A percentile compares a stretch with the other conserved stretches of the same genome.
phyloP scores from a whole-genome alignment of 1,139 yeast species.

The Yamadazyma friedrichii region DNA sequence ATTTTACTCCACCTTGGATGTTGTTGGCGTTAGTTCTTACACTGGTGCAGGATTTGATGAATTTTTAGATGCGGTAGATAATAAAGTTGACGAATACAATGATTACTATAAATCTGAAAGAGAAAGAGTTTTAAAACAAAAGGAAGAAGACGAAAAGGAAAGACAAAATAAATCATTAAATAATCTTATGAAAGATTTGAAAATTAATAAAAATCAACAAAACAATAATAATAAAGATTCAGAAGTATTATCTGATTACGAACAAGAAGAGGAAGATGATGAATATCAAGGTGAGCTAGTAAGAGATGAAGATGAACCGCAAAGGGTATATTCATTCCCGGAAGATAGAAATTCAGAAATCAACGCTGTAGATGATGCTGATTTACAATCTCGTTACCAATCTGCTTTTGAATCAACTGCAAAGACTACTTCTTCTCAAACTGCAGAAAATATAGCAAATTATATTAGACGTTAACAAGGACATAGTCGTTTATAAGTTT shows the following conservation, averaged over 20 bases:
- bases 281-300: constrained; percentile 63
- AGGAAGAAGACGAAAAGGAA: constrained; percentile 71
- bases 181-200: constrained; percentile 80
- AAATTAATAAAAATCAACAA: constrained; percentile 41
- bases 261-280: constrained; percentile 45
- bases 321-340: constrained; percentile 74
- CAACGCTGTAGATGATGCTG: constrained; percentile 40
- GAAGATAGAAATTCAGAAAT: constrained; percentile 69
- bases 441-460: constrained; percentile 70
- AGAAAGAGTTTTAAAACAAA: constrained; percentile 73
- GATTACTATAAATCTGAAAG: constrained; percentile 83
- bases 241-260: constrained; percentile 72
- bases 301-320: constrained; percentile 63
- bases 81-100: constrained; percentile 85
- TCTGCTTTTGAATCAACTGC: constrained; percentile 67
- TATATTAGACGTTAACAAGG: constrained; percentile 51
- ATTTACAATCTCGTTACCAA: constrained; percentile 68
- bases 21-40: constrained; percentile 85
- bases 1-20: constrained; percentile 89
- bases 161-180: constrained; percentile 71
- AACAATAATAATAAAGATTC: constrained; percentile 39
- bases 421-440: constrained; percentile 58
- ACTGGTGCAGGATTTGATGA: constrained; percentile 96
- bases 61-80: constrained; percentile 76
- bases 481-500: neutral